Evolutionary conservation across 73 alveolate genomes (phyloP), one percentile per base, ranked within the genome.

Genomic region (Paramecium sexaurelia): DNA sequence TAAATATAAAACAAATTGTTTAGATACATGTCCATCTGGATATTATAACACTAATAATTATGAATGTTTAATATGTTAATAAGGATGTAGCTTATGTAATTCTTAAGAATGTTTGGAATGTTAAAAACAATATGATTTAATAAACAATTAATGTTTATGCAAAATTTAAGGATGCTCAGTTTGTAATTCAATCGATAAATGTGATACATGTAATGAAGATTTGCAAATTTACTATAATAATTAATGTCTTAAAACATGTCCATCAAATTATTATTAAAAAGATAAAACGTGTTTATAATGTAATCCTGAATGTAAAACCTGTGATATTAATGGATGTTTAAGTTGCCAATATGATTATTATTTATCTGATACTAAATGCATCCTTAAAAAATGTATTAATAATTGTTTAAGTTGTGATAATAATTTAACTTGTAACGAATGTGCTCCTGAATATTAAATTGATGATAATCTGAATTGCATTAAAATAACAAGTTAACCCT

Each of bases 101-200:
- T 41, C 86, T 6, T 35, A 33, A 71, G 86, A n/a, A 19, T 78
- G 90, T 22, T 37, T 78, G 15, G 43, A 39, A 78, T 78, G 90
- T 13, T 19, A 22, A 37, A 45, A 6, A 1, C 13, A 37, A 20
- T 78, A 78, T 33, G 22, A 40, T 39, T 40, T 78, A 13, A 78
- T 9, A 40, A 20, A 78, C 19, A 22, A 43, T 19, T 9, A 2
- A 40, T 78, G 90, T 78, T 0, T 1, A 35, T 71, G 86, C 35
- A 33, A 32, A 33, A 71, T 71, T 35, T 32, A 32, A 27, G 56
- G 86, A 19, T 78, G 90, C 17, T 22, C n/a, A 78, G 41, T 36
- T 7, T 78, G 90, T n/a, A 51, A 51, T 51, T 78, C 90, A 5
- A 41, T 3, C n/a, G 90, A 39, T 41, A 41, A 10, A 7, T 78